Percentiles rank a stretch among this genome's conserved stretches.
phyloP scores from a whole-genome alignment of 176 grass and related monocot species.

The Paspalum vaginatum region DNA sequence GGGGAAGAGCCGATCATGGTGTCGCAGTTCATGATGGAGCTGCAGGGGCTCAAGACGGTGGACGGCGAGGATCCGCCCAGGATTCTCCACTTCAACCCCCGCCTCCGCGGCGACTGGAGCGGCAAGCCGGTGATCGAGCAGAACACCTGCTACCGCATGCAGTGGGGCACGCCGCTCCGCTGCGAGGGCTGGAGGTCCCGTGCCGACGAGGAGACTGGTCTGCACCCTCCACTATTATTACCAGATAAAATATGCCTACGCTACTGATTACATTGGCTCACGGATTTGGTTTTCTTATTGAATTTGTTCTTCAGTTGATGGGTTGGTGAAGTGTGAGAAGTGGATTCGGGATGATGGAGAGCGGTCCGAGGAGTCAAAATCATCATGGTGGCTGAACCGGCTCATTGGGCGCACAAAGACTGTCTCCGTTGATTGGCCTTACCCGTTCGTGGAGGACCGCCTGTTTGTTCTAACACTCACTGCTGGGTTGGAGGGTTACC shows the following conservation, averaged over 20 bases:
- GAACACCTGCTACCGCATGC: conserved; percentile 99
- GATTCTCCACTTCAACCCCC: conserved; percentile 93
- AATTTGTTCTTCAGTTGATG: conserved; percentile 69
- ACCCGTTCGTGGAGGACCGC: conserved; percentile 82
- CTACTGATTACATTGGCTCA: conserved; percentile 5
- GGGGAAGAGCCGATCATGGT: conserved; percentile 82
- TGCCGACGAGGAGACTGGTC: conserved; percentile 84
- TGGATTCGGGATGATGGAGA: conserved; percentile 79
- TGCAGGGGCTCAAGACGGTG: conserved; percentile 80
- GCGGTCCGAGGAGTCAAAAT: conserved; percentile 64
- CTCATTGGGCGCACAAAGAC: conserved; percentile 83
- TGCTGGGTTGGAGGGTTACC: conserved; percentile 94
- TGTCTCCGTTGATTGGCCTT: conserved; percentile 80
- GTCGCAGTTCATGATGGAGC: conserved; percentile 99
- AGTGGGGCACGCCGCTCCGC: conserved; percentile 79
- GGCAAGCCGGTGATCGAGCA: conserved; percentile 89
- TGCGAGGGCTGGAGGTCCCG: conserved; percentile 89
- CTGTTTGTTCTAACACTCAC: conserved; percentile 91
- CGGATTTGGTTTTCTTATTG: conserved; percentile 34
- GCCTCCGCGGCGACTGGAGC: conserved; percentile 94
- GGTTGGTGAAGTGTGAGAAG: conserved; percentile 83
- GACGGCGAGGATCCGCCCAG: conserved; percentile 97
- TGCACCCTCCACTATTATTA: background rate
- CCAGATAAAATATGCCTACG: background rate
- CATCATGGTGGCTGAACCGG: conserved; percentile 82